Evolutionary conservation across 495 filamentous ascomycete species (phyloP).

Genomic region (Emericellopsis terricola): DNA sequence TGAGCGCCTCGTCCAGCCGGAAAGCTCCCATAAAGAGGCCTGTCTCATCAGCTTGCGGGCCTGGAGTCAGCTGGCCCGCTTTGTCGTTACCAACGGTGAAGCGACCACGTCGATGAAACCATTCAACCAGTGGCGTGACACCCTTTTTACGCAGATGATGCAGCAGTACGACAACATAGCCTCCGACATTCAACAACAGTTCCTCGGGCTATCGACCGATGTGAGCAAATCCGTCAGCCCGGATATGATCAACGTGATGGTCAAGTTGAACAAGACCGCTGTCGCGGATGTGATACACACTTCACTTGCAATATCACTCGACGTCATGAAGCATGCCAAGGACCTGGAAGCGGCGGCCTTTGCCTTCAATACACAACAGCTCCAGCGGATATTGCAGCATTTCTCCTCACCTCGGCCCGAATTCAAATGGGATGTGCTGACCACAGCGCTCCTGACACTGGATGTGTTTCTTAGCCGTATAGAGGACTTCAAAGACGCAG

Average conservation of each 20-base stretch:
- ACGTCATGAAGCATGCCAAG: slow-evolving; percentile 17
- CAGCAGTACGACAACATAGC: slow-evolving; percentile 30
- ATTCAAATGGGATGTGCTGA: slow-evolving; percentile 25
- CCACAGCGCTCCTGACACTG: slow-evolving; percentile 17
- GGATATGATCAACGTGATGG: slow-evolving; percentile 20
- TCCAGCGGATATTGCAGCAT: slow-evolving; percentile 13
- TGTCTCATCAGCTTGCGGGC: slow-evolving; percentile 67
- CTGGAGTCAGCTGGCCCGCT: slow-evolving; percentile 64
- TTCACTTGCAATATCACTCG: slow-evolving; percentile 20
- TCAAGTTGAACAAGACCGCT: slow-evolving; percentile 23
- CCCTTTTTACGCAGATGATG: slow-evolving; percentile 26
- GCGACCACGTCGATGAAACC: slow-evolving; percentile 30
- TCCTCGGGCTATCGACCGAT: slow-evolving; percentile 19
- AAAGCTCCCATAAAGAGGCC: slow-evolving; percentile 66
- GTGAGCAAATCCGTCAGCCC: slow-evolving; percentile 16
- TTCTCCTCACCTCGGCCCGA: slow-evolving; percentile 18
- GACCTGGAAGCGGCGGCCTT: slow-evolving; percentile 18
- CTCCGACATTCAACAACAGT: slow-evolving; percentile 28
- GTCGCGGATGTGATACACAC: slow-evolving; percentile 24
- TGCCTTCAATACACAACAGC: slow-evolving; percentile 9
- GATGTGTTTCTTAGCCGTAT: slow-evolving; percentile 18
- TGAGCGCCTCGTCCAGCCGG: slow-evolving; percentile 59
- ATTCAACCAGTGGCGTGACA: slow-evolving; percentile 54
- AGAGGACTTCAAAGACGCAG: slow-evolving; percentile 17
- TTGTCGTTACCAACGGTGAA: slow-evolving; percentile 46